phyloP scores from a whole-genome alignment of 2,329 filamentous ascomycete genomes.

The Calonectria henricotiae region DNA sequence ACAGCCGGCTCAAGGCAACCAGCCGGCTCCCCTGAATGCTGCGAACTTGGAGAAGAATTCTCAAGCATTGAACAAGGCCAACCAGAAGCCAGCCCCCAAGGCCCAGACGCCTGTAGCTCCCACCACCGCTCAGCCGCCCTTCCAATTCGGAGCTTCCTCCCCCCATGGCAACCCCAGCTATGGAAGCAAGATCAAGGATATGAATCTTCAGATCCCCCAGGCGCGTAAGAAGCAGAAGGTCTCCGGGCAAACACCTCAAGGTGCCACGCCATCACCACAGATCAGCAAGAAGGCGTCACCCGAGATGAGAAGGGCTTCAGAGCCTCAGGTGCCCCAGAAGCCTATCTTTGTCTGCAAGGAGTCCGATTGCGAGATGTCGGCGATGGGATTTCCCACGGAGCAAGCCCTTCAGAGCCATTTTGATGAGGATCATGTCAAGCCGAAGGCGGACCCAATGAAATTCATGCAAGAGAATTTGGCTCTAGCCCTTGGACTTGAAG shows the following conservation, averaged over 20 bases:
- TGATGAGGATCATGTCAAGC: constrained; percentile 74
- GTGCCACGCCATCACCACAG: constrained; percentile 66
- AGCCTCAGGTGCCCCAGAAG: constrained; percentile 57
- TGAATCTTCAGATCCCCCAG: constrained; percentile 71
- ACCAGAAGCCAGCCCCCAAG: constrained; percentile 62
- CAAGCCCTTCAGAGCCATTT: constrained; percentile 70
- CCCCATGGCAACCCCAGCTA: constrained; percentile 75
- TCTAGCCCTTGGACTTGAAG: constrained; percentile 67
- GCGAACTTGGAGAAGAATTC: constrained; percentile 70
- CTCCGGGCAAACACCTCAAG: constrained; percentile 59
- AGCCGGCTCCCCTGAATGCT: constrained; percentile 61
- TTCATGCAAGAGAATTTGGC: constrained; percentile 69
- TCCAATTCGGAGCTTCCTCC: constrained; percentile 70
- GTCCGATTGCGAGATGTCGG: constrained; percentile 68
- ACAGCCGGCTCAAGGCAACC: constrained; percentile 46
- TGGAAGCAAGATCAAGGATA: constrained; percentile 68
- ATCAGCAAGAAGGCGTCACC: constrained; percentile 66
- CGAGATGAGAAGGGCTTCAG: constrained; percentile 58
- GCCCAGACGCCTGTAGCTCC: constrained; percentile 71
- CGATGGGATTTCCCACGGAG: constrained; percentile 68
- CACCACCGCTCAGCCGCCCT: constrained; percentile 72
- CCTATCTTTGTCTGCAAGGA: constrained; percentile 69
- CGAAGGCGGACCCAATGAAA: constrained; percentile 69
- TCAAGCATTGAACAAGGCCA: constrained; percentile 65
- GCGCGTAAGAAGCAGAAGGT: constrained; percentile 73